Base-by-base conservation (phyloP, 495 filamentous ascomycete genomes). In the Articulospora tetracladia region DNA sequence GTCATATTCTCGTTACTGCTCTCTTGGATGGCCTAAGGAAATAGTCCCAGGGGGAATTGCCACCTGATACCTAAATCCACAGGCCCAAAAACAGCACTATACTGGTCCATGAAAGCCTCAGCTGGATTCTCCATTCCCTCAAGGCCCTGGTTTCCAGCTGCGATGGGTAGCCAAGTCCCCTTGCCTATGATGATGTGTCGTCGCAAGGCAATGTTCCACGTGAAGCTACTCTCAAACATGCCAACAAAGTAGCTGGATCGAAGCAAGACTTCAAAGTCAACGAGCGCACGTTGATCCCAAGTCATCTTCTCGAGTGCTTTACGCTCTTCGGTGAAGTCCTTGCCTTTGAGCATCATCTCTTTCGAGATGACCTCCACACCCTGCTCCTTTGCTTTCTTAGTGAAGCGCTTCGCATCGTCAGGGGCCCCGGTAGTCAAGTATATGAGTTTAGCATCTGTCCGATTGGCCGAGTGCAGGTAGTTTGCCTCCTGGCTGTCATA, bases 231-330 rank as follows among this genome's bases (percentile, higher is more conserved):
- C 53, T 66, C 61, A 13, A 62, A 53, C 15, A 66, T 58, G 1
- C 75, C 75, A 3, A 64, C 68, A 52, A 73, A 65, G 12, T 62
- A 48, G 32, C 66, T 68, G 11, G 57, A 63, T 13, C 68, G 53
- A 24, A 72, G 66, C 69, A 76, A 65, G 46, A 77, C 66, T 61
- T 72, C 70, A 53, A 69, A 74, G 58, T 77, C 75, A 13, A 77
- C 66, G 26, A 73, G 41, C 0, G 60, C 70, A 15, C 64, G 62
- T 58, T 76, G 75, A 46, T 72, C 68, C 66, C 64, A 72, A 10
- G 63, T 64, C 44, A 74, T 24, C 4, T 12, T 34, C 8, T 67
- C 47, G 13, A 74, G 53, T 22, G 59, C 25, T 24, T 47, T 55
- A 23, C 66, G 39, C 22, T 68, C 73, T 19, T 1, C 39, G 3